phyloP scores from a whole-genome alignment of 140 eudicot species.

The Senecio squalidus region DNA sequence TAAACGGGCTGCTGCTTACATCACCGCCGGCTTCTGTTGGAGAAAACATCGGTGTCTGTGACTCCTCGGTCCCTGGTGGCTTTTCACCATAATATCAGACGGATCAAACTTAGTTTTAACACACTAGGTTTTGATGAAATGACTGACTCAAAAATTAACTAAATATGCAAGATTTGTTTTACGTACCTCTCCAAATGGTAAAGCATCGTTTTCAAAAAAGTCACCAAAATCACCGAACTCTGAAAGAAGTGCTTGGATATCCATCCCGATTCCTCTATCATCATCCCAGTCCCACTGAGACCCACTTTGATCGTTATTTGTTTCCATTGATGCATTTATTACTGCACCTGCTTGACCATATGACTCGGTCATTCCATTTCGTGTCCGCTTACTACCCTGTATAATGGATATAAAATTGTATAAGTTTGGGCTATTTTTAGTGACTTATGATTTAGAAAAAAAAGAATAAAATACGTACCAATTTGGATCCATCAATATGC shows the following conservation, averaged over 20 bases:
- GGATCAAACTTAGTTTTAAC: slow-evolving; percentile 20
- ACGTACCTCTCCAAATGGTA: slow-evolving; percentile 97
- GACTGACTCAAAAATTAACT: not conserved
- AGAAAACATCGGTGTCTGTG: slow-evolving; percentile 67
- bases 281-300: slow-evolving; percentile 93
- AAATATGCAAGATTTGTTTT: not conserved
- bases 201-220: slow-evolving; percentile 78
- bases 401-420: not conserved
- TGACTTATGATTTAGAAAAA: not conserved
- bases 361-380: slow-evolving; percentile 68
- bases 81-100: slow-evolving; percentile 32
- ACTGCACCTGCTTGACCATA: slow-evolving; percentile 65
- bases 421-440: too few relatives aligned
- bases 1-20: slow-evolving; percentile 67
- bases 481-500: slow-evolving; percentile 54
- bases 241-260: slow-evolving; percentile 88
- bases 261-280: slow-evolving; percentile 81
- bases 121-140: not conserved
- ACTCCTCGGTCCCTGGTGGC: slow-evolving; percentile 99
- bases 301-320: slow-evolving; percentile 64
- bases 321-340: slow-evolving; percentile 44
- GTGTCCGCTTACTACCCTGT: slow-evolving; percentile 85
- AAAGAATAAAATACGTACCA: slow-evolving; percentile 34
- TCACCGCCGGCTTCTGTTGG: slow-evolving; percentile 80
- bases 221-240: slow-evolving; percentile 99